Evolutionary conservation across 306 rosid genomes (phyloP), one percentile per base, ranked within the genome.

Genomic region (Alnus rubra): DNA sequence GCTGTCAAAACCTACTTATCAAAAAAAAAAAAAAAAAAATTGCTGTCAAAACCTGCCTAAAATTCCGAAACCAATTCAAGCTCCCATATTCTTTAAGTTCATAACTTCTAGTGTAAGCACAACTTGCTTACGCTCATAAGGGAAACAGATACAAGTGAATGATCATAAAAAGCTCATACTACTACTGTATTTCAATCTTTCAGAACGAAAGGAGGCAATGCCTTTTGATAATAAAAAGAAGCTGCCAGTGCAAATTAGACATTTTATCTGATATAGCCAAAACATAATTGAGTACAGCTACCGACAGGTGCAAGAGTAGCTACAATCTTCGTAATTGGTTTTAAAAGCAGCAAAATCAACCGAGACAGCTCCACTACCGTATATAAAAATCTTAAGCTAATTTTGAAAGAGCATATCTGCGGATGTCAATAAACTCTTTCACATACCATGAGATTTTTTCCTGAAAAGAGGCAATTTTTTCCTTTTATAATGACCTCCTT

Each of bases 1-100:
- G 1, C 39, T 60, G 37, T 7, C 7, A 31, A 2, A 15, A 33
- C n/a, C 8, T 0, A n/a, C n/a, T n/a, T n/a, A n/a, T n/a, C n/a
- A n/a, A n/a, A n/a, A n/a, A n/a, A n/a, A n/a, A n/a, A n/a, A n/a
- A n/a, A n/a, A n/a, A n/a, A n/a, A n/a, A 4, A 0, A 37, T 39
- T 39, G 1, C 39, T 60, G 37, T 7, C 7, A 31, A 2, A 15
- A 33, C n/a, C 8, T 0, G 18, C n/a, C 0, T 15, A 18, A 37
- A 33, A 16, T 12, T 8, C 13, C 5, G 0, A 3, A 67, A 67
- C 2, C 50, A 30, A 48, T 18, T 19, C 50, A 65, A 7, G 50
- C 8, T 4, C 51, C 31, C 71, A 67, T 18, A 42, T 67, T 67
- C 51, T 37, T 64, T 15, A 64, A 64, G 72, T 67, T 39, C 72